Base-by-base conservation (phyloP, 805 yeast species). In the Teunomyces atbi region DNA sequence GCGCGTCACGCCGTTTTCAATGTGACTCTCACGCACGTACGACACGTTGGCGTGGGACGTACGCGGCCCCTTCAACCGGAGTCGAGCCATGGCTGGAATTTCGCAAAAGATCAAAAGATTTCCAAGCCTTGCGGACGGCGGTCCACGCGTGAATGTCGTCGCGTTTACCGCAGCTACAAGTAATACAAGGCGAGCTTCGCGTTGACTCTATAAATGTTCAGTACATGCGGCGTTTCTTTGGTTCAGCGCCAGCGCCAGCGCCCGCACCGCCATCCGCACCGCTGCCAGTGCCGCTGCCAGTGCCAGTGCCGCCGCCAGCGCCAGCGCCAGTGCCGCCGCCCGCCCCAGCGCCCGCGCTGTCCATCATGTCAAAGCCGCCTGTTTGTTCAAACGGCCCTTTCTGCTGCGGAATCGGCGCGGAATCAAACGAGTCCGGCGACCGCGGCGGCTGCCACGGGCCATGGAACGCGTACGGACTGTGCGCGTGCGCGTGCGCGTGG, bases 11-110 rank as follows among this genome's bases (percentile, higher is more conserved):
- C 19, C 28, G 18, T 18, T 34, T 15, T 20, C 34, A 35, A 23
- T 33, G 29, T 23, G 12, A 13, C 37, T 32, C 18, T 21, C 39
- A 11, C 29, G 16, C 18, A 16, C 32, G 11, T n/a, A 27, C 19
- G 26, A 41, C 12, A 37, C 38, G 23, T 19, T 15, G 6, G 18
- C 28, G 21, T 18, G 29, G 21, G 26, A n/a, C 16, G 23, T n/a
- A 5, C 32, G 27, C 23, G 42, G 41, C 33, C 30, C 32, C 16
- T 42, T 42, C 34, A 26, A 36, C 26, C 29, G 41, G 16, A 13
- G 34, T 20, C 33, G 13, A 11, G 33, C 21, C 23, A 26, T 34
- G 19, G 28, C 8, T n/a, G n/a, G n/a, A n/a, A n/a, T n/a, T n/a
- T 29, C 33, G n/a, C n/a, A n/a, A n/a, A n/a, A n/a, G n/a, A n/a